These are phyloP conservation scores for Rhodocollybia butyracea DNA, from an alignment of 768 basidiomycete species.

Conservation along the genomic window DNA sequence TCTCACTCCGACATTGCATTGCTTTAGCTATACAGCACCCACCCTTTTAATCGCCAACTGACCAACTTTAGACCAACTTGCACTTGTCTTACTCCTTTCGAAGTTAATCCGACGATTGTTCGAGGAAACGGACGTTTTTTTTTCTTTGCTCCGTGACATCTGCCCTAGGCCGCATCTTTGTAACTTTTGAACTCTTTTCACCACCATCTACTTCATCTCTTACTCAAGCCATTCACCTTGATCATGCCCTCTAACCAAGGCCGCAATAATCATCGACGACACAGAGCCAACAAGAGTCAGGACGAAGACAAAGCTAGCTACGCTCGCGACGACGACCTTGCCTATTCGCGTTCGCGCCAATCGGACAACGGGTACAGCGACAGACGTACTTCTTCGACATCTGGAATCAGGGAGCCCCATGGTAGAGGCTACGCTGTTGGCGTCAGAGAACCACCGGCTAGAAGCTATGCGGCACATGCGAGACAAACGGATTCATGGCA, in stretches of 20 bases:
- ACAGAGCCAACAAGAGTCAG: slow-evolving; percentile 47
- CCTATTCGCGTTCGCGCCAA: slow-evolving; percentile 48
- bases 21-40: too few species aligned
- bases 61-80: too few species aligned
- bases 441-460: too few species aligned
- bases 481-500: slow-evolving; percentile 50
- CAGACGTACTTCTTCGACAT: slow-evolving; percentile 38
- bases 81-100: not conserved
- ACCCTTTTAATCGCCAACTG: not conserved
- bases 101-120: not conserved
- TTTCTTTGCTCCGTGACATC: not conserved
- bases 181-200: not conserved
- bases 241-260: slow-evolving; percentile 38
- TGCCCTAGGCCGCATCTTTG: too few species aligned
- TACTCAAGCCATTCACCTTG: not conserved
- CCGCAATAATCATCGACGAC: slow-evolving; percentile 39
- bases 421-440: too few species aligned
- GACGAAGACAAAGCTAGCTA: slow-evolving; percentile 48
- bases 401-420: too few species aligned
- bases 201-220: not conserved
- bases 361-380: slow-evolving; percentile 44
- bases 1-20: too few species aligned
- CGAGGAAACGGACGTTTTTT: not conserved
- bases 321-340: slow-evolving; percentile 52
- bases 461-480: too few species aligned